Percentiles rank a stretch among this genome's conserved stretches.
phyloP scores from a whole-genome alignment of 2,329 filamentous ascomycete species.

The Ambrosiella beaveri region DNA sequence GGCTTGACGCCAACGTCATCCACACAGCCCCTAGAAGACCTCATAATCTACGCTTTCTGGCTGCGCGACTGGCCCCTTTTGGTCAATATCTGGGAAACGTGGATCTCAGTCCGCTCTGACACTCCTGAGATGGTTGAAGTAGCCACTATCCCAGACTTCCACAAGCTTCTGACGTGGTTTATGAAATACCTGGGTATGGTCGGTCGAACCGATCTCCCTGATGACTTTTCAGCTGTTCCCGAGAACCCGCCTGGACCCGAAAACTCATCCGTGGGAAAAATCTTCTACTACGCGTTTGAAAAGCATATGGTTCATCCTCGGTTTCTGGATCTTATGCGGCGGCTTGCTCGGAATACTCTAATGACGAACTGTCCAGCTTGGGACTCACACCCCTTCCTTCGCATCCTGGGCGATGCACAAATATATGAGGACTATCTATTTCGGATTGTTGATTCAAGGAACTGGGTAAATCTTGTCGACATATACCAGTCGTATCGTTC shows the following conservation, averaged over 20 bases:
- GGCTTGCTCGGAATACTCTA: slow-evolving; percentile 3
- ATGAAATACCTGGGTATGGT: slow-evolving; percentile 6
- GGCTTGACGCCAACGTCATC: slow-evolving; percentile 8
- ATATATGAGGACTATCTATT: slow-evolving; percentile 6
- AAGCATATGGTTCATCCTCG: slow-evolving; percentile 2
- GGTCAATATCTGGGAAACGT: slow-evolving; percentile 8
- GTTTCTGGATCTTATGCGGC: slow-evolving; percentile 8
- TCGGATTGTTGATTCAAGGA: background rate
- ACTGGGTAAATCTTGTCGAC: background rate
- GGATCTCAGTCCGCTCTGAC: slow-evolving; percentile 8
- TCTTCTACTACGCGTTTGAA: slow-evolving; percentile 8
- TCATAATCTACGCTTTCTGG: slow-evolving; percentile 12
- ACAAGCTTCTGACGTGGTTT: slow-evolving; percentile 1
- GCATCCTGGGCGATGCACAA: background rate
- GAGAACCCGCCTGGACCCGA: background rate
- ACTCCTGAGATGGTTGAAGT: slow-evolving; percentile 6
- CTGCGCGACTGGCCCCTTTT: slow-evolving; percentile 10
- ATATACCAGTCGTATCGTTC: slow-evolving; percentile 1
- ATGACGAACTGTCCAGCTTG: slow-evolving; percentile 3
- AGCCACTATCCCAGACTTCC: slow-evolving; percentile 9
- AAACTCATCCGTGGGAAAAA: slow-evolving; percentile 5
- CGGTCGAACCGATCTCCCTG: background rate
- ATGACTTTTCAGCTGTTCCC: slow-evolving; percentile 4
- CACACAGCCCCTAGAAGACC: slow-evolving; percentile 10
- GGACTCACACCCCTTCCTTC: slow-evolving; percentile 3